A percentile compares a stretch with the other conserved stretches of the same genome.
These are phyloP conservation scores for Heterobasidion parviporum DNA, from an alignment of 1,284 basidiomycete species.

Conservation along the genomic window DNA sequence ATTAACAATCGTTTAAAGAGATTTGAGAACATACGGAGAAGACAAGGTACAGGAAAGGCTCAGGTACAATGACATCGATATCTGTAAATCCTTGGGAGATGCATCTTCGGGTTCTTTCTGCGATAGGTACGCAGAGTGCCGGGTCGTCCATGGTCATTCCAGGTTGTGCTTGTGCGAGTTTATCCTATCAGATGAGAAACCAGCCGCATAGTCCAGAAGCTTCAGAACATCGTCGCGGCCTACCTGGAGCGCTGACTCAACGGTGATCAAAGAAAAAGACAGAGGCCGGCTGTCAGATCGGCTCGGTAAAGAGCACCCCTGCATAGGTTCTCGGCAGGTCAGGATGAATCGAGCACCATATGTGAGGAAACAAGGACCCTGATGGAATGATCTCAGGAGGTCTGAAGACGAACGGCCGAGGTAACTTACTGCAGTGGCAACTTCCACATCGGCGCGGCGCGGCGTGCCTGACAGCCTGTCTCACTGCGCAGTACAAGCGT, in stretches of 20 bases:
- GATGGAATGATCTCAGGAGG: neutral
- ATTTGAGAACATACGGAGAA: neutral
- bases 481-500: neutral
- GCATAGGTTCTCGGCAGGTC: neutral
- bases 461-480: neutral
- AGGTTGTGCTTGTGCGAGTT: no score
- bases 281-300: neutral
- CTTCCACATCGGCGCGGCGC: neutral
- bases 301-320: neutral
- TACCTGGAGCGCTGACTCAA: no score
- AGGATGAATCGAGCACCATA: neutral
- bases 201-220: no score
- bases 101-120: no score
- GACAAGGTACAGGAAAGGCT: neutral
- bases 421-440: no score
- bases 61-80: neutral
- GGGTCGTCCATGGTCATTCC: no score
- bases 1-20: neutral
- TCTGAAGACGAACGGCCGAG: neutral
- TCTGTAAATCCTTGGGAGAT: neutral
- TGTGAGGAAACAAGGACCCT: neutral
- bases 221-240: no score
- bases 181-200: no score
- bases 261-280: no score
- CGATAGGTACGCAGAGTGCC: no score